Conservation (phyloP, 345 rosid species). For the Sisymbrium altissimum region DNA sequence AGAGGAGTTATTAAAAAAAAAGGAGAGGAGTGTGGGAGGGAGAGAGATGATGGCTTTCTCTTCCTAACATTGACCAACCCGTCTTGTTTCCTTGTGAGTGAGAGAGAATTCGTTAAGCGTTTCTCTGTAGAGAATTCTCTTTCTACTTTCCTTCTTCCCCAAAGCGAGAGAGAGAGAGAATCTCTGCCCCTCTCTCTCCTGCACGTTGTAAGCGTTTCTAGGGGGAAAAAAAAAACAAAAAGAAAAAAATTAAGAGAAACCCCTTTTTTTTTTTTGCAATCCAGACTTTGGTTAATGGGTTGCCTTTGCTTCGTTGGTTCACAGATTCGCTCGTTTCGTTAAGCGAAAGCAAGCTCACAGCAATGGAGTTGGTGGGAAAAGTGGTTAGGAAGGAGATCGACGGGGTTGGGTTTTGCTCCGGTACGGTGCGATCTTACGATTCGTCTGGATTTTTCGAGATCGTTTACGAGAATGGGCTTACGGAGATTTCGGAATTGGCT, state of each 20-base stretch:
- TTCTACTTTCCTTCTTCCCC: conserved; percentile 19
- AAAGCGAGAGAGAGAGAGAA: conserved; percentile 13
- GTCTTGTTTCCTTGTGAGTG: conserved; percentile 16
- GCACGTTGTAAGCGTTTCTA: conserved; percentile 24
- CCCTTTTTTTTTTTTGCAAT: neutral
- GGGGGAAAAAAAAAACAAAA: neutral
- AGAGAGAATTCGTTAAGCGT: conserved; percentile 17
- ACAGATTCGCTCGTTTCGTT: conserved; percentile 25
- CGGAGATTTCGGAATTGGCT: conserved; percentile 52
- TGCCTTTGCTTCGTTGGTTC: neutral
- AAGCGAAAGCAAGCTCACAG: conserved; percentile 2
- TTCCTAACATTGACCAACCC: conserved; percentile 40
- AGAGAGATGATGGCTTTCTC: conserved; percentile 28
- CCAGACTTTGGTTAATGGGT: conserved; percentile 6
- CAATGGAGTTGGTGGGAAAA: conserved; percentile 71
- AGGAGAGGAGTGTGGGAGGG: neutral
- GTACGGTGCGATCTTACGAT: conserved; percentile 60
- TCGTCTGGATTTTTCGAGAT: conserved; percentile 51
- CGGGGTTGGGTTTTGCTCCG: conserved; percentile 47
- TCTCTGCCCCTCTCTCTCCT: conserved; percentile 23
- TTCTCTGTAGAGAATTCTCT: conserved; percentile 25
- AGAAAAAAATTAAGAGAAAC: neutral
- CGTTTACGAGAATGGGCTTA: conserved; percentile 59
- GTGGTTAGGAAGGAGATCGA: conserved; percentile 49
- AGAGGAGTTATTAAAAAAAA: neutral